Percentiles rank a stretch among this genome's conserved stretches.
These are phyloP conservation scores for Passalora sequoiae DNA, from an alignment of 2,329 filamentous ascomycete species.

Conservation along the genomic window DNA sequence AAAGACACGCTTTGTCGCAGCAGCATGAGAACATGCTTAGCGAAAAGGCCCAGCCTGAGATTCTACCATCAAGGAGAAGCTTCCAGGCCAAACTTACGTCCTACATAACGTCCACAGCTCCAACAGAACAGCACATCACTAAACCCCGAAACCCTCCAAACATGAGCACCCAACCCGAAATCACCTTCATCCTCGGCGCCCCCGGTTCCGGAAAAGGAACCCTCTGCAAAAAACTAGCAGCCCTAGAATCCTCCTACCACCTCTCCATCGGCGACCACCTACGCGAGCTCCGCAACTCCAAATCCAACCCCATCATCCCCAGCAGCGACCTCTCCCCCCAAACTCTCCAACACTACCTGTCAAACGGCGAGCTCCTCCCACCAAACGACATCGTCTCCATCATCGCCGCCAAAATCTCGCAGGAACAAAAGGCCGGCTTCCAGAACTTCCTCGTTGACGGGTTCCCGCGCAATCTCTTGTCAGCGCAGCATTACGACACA, in stretches of 20 bases:
- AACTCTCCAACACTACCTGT: slow-evolving; percentile 1
- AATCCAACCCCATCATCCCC: neutral
- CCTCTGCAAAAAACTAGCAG: slow-evolving; percentile 18
- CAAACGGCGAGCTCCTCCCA: slow-evolving; percentile 2
- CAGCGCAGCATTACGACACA: neutral
- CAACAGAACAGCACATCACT: no score
- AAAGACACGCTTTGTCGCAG: no score
- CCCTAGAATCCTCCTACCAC: slow-evolving; percentile 1
- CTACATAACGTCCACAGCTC: no score
- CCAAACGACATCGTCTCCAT: neutral
- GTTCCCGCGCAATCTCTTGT: slow-evolving; percentile 5
- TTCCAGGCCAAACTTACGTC: no score
- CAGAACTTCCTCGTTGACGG: slow-evolving; percentile 8
- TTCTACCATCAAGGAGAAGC: no score
- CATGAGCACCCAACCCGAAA: no score
- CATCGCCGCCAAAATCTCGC: neutral
- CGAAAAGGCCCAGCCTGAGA: no score
- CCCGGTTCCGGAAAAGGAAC: slow-evolving; percentile 36
- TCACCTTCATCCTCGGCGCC: slow-evolving; percentile 11
- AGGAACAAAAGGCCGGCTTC: neutral
- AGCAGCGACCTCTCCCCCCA: neutral
- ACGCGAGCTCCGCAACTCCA: neutral
- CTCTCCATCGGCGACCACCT: slow-evolving; percentile 11
- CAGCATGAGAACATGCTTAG: no score
- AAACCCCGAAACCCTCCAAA: no score